Conservation (phyloP, 2,329 filamentous ascomycete genomes). For the Talaromyces marneffei region DNA sequence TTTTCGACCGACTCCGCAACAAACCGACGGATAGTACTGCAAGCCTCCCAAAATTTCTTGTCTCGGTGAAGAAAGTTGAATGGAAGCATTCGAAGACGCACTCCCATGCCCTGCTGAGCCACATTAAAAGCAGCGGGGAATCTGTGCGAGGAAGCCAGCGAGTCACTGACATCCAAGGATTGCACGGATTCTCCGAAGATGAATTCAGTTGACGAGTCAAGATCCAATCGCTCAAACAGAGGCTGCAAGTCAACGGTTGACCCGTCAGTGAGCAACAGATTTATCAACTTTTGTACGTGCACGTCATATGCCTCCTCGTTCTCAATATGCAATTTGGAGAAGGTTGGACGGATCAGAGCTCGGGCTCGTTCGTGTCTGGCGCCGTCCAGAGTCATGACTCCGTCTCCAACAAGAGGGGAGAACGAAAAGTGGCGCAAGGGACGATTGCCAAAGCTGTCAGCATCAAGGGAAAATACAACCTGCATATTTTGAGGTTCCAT, state of each 20-base stretch:
- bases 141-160: conserved; percentile 29
- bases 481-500: conserved; percentile 62
- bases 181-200: conserved; percentile 58
- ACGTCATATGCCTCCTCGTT: conserved; percentile 55
- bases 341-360: conserved; percentile 76
- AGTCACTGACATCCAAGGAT: conserved; percentile 1
- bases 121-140: conserved; percentile 37
- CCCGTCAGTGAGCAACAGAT: conserved; percentile 53
- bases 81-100: conserved; percentile 25
- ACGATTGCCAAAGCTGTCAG: conserved; percentile 62
- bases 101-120: conserved; percentile 21
- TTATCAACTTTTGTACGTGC: conserved; percentile 57
- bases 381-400: conserved; percentile 32
- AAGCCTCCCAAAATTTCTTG: conserved; percentile 10
- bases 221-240: conserved; percentile 59
- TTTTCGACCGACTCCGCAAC: conserved; percentile 59
- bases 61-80: conserved; percentile 15
- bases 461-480: conserved; percentile 75
- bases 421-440: conserved; percentile 53
- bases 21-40: conserved; percentile 3
- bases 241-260: conserved; percentile 59
- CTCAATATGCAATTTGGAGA: conserved; percentile 61
- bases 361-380: conserved; percentile 64
- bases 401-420: conserved; percentile 42
- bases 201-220: conserved; percentile 65